Conservation (phyloP, 192 early-diverging fungal species). For the Cladochytrium replicatum region DNA sequence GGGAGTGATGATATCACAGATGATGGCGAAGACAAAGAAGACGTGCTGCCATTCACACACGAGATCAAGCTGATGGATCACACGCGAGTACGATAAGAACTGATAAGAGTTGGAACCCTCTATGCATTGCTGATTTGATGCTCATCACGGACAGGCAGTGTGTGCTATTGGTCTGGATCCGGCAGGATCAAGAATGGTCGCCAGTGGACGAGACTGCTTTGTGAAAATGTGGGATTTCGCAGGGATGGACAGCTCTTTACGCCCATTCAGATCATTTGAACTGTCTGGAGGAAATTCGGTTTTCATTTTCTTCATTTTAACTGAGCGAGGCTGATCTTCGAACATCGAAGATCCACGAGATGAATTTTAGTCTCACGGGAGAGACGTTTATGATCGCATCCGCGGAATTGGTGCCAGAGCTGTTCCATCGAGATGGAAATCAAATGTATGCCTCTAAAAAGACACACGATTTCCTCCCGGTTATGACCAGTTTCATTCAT, state of each 20-base stretch:
- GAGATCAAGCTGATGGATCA: slow-evolving; percentile 60
- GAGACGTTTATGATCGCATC: slow-evolving; percentile 74
- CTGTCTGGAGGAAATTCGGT: slow-evolving; percentile 64
- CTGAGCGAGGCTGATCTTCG: not conserved
- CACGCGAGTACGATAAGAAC: slow-evolving; percentile 30
- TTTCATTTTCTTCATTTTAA: slow-evolving; percentile 3
- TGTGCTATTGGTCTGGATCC: slow-evolving; percentile 77
- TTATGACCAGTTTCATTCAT: too few relatives aligned
- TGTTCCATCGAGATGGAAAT: slow-evolving; percentile 74
- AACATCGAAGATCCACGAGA: slow-evolving; percentile 57
- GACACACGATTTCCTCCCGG: too few relatives aligned
- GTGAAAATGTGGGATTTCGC: slow-evolving; percentile 91
- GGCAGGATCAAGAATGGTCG: slow-evolving; percentile 62
- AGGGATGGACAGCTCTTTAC: slow-evolving; percentile 66
- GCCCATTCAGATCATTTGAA: slow-evolving; percentile 70
- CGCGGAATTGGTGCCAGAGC: slow-evolving; percentile 55
- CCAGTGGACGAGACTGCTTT: slow-evolving; percentile 71
- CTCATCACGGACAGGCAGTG: slow-evolving; percentile 40
- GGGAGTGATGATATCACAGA: slow-evolving; percentile 30
- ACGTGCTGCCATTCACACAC: slow-evolving; percentile 54
- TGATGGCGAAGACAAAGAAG: slow-evolving; percentile 13
- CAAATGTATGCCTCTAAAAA: slow-evolving; percentile 29
- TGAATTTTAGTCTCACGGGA: slow-evolving; percentile 65
- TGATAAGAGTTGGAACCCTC: not conserved
- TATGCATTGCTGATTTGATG: not conserved